phyloP scores from a whole-genome alignment of 2,329 filamentous ascomycete species.

The Trichoderma aggressivum region DNA sequence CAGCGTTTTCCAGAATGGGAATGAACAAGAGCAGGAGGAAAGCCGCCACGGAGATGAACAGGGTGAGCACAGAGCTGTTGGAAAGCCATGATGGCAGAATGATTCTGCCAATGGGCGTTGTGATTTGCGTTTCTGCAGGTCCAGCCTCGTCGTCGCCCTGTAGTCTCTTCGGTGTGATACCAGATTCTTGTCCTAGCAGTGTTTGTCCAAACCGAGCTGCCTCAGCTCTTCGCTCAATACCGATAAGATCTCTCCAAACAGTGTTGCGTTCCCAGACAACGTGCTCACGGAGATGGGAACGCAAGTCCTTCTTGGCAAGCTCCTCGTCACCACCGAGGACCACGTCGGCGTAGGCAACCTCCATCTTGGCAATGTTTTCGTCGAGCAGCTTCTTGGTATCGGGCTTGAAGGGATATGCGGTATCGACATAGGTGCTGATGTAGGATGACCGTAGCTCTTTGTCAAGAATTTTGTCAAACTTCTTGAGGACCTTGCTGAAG shows the following conservation, averaged over 20 bases:
- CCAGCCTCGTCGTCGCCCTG: constrained; percentile 79
- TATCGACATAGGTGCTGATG: constrained; percentile 68
- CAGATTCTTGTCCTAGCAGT: constrained; percentile 71
- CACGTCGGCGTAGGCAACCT: constrained; percentile 74
- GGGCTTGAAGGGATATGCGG: constrained; percentile 76
- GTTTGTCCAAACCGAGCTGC: constrained; percentile 87
- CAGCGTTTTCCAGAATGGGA: constrained; percentile 79
- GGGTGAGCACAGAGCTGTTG: constrained; percentile 73
- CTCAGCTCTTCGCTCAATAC: constrained; percentile 91
- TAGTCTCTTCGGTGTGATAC: constrained; percentile 64
- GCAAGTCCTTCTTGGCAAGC: constrained; percentile 77
- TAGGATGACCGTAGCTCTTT: constrained; percentile 75
- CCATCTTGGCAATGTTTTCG: constrained; percentile 69
- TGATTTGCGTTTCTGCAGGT: constrained; percentile 62
- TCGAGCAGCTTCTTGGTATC: constrained; percentile 69
- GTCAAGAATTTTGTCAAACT: constrained; percentile 95
- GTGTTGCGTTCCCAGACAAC: constrained; percentile 99
- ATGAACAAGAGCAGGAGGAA: constrained; percentile 72
- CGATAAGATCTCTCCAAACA: constrained; percentile 98
- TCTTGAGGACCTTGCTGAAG: constrained; percentile 94
- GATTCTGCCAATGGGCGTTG: constrained; percentile 76
- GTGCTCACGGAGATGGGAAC: constrained; percentile 89
- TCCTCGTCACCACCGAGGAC: constrained; percentile 77
- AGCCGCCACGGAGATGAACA: constrained; percentile 66
- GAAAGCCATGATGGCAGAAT: constrained; percentile 77